phyloP scores from a whole-genome alignment of 495 filamentous ascomycete genomes.

The Aspergillus heteromorphus region DNA sequence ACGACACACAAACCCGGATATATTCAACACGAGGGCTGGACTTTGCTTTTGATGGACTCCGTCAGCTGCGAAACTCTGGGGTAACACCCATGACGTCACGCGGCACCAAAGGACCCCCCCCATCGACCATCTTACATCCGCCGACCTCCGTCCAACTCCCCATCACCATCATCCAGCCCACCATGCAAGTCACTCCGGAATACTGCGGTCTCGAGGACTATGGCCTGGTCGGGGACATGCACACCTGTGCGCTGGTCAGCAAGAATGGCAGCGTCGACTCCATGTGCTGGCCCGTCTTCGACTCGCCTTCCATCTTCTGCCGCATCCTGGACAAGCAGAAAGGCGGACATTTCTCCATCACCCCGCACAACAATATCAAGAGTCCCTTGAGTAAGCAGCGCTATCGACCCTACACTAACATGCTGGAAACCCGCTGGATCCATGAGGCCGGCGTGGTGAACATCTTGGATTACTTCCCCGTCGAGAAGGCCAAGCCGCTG shows the following conservation, averaged over 20 bases:
- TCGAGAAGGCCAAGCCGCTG: slow-evolving; percentile 21
- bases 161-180: not conserved
- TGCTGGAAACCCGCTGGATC: slow-evolving; percentile 67
- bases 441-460: slow-evolving; percentile 65
- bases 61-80: too few relatives aligned
- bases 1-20: too few relatives aligned
- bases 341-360: slow-evolving; percentile 63
- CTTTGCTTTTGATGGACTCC: too few relatives aligned
- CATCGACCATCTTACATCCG: too few relatives aligned
- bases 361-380: slow-evolving; percentile 36
- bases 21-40: too few relatives aligned
- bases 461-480: slow-evolving; percentile 67
- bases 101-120: too few relatives aligned
- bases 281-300: slow-evolving; percentile 73
- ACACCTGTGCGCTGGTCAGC: slow-evolving; percentile 67
- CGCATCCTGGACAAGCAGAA: slow-evolving; percentile 65
- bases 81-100: too few relatives aligned
- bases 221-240: slow-evolving; percentile 72
- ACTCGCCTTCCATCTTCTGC: slow-evolving; percentile 62
- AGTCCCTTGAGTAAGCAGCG: slow-evolving; percentile 59
- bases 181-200: slow-evolving; percentile 8
- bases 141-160: too few relatives aligned
- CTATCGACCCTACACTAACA: slow-evolving; percentile 65
- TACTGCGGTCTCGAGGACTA: slow-evolving; percentile 70
- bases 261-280: slow-evolving; percentile 67